phyloP scores from a whole-genome alignment of 2,329 filamentous ascomycete species.

The Colletotrichum nymphaeae region DNA sequence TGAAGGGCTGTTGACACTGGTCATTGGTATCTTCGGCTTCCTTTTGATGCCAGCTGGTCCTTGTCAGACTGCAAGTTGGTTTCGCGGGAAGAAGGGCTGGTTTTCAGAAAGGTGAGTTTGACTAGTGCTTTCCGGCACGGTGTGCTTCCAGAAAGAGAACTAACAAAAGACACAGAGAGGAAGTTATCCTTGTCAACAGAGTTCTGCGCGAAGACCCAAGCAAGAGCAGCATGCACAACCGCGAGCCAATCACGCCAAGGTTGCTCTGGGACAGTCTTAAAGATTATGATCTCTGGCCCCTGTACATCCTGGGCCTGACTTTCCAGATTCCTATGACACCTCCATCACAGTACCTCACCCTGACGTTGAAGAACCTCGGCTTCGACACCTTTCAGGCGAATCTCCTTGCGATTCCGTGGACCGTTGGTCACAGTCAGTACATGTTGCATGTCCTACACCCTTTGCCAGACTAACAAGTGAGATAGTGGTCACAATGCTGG shows the following conservation, averaged over 20 bases:
- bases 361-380: constrained; percentile 66
- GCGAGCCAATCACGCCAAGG: constrained; percentile 62
- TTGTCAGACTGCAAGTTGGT: constrained; percentile 64
- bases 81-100: constrained; percentile 66
- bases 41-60: constrained; percentile 66
- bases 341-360: constrained; percentile 66
- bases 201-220: constrained; percentile 68
- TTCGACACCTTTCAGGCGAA: constrained; percentile 73
- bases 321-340: constrained; percentile 64
- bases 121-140: background rate
- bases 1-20: constrained; percentile 55
- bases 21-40: constrained; percentile 64
- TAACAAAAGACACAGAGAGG: constrained; percentile 52
- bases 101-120: constrained; percentile 60
- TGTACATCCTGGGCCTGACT: constrained; percentile 64
- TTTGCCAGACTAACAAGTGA: constrained; percentile 21
- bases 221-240: constrained; percentile 71
- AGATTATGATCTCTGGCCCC: constrained; percentile 61
- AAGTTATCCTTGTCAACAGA: constrained; percentile 71
- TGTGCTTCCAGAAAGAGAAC: background rate
- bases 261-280: constrained; percentile 63
- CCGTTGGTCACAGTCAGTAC: constrained; percentile 43
- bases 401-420: constrained; percentile 69
- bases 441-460: no score
- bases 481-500: constrained; percentile 54